These are phyloP conservation scores for Leptosphaerulina australis DNA, from an alignment of 2,329 filamentous ascomycete genomes.

Conservation along the genomic window DNA sequence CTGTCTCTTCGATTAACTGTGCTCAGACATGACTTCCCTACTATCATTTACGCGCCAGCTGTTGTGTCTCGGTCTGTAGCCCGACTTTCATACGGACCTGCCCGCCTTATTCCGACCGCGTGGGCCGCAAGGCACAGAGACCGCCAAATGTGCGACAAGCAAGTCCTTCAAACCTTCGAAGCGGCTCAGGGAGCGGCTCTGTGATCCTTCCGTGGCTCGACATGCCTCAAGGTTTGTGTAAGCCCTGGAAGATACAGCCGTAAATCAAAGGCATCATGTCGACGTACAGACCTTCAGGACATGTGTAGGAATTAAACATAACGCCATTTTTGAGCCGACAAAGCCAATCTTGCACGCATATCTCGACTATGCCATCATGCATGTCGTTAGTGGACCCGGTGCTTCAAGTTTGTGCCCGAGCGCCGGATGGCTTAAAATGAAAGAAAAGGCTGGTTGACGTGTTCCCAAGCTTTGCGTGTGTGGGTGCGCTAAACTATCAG, in stretches of 20 bases:
- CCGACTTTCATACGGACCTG: constrained; percentile 24
- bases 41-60: constrained; percentile 8
- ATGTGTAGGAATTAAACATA: constrained; percentile 14
- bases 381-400: constrained; percentile 18
- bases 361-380: background rate
- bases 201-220: constrained; percentile 16
- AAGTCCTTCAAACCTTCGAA: constrained; percentile 19
- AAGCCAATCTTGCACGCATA: constrained; percentile 7
- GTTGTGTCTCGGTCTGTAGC: constrained; percentile 17
- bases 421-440: constrained; percentile 23
- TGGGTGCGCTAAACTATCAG: constrained; percentile 30
- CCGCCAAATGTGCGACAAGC: constrained; percentile 26
- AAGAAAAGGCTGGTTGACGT: constrained; percentile 39
- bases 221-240: background rate
- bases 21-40: background rate
- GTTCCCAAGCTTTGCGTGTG: constrained; percentile 38
- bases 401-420: constrained; percentile 11
- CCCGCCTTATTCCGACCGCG: constrained; percentile 24
- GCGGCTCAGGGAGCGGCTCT: constrained; percentile 29
- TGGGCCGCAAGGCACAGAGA: constrained; percentile 24
- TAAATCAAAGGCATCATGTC: background rate
- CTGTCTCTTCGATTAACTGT: background rate
- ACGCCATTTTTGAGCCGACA: constrained; percentile 20
- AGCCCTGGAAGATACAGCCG: constrained; percentile 4
- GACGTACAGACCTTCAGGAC: constrained; percentile 13